Conservation (phyloP, 116 monocot species). For the Zostera marina region DNA sequence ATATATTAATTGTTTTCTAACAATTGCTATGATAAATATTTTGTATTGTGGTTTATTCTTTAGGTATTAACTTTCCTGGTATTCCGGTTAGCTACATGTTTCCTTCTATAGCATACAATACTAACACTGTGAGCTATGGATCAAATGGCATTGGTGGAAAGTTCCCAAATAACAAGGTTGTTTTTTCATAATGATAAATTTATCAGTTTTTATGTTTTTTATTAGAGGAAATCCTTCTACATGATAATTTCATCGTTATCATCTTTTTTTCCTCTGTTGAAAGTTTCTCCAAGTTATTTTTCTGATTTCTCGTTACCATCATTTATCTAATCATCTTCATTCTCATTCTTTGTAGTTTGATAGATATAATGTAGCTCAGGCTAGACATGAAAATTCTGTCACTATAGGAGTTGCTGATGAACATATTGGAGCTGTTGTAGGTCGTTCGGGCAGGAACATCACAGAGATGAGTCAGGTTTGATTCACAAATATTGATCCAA, state of each 20-base stretch:
- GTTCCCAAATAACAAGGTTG: conserved; percentile 54
- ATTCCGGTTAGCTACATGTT: conserved; percentile 46
- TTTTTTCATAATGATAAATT: no score
- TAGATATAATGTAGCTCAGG: conserved; percentile 13
- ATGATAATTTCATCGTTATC: no score
- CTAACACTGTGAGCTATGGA: conserved; percentile 38
- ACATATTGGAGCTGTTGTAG: conserved; percentile 90
- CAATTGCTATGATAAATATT: background rate
- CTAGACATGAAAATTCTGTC: conserved; percentile 40
- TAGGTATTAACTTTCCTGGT: conserved; percentile 38
- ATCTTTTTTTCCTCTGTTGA: no score
- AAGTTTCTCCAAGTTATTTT: no score
- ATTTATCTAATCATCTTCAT: no score
- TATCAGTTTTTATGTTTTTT: no score
- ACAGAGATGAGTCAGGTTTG: conserved; percentile 92
- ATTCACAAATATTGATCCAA: background rate
- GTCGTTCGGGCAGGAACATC: conserved; percentile 85
- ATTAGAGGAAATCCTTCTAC: no score
- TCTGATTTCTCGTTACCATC: no score
- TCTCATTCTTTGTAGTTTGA: background rate
- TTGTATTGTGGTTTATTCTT: background rate
- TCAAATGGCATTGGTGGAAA: conserved; percentile 64
- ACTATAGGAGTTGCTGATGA: conserved; percentile 89
- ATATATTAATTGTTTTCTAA: background rate
- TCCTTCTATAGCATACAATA: conserved; percentile 41